Base-by-base conservation (phyloP, 1,139 yeast species). In the Scheffersomyces stambukii region DNA sequence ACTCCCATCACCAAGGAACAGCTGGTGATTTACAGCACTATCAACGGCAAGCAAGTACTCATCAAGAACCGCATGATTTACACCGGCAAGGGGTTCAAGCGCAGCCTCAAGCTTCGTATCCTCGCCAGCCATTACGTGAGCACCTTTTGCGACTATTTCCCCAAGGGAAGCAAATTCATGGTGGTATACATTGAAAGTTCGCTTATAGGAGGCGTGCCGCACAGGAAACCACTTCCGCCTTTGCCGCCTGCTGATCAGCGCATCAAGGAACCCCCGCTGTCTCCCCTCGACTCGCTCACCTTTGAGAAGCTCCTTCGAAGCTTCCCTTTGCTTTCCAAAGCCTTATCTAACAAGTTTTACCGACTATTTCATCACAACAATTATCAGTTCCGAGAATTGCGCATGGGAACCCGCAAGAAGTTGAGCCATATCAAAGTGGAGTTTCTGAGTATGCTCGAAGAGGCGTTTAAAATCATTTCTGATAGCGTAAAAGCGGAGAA, bases 21-120 rank as follows among this genome's bases (percentile, higher is more conserved):
- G 28, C 70, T 64, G 68, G 55, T 54, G 5, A 54, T 73, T 17
- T 79, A 71, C 46, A 60, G 61, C 30, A 81, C 93, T 0, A 43
- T 79, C 28, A 81, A 73, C 46, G 77, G 76, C 16, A 74, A 72
- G 43, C 79, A 77, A 32, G 53, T 82, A 1, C 50, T 72, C 4
- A 58, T 82, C 16, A 76, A 75, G 45, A 77, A 77, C 38, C 78
- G 78, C 17, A 46, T 54, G 35, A 50, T 83, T 0, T 65, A 68
- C 40, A 67, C 80, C 0, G 74, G 75, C 0, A 72, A 64, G 37
- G 83, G 88, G 0, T 82, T 77, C 52, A 70, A 64, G 38, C 50
- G 54, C 28, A 64, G 75, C 28, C 54, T 70, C 22, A 60, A 64
- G 25, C 54, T 74, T 14, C 58, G 54, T 30, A 68, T 84, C 3